phyloP scores from a whole-genome alignment of 2,329 filamentous ascomycete genomes.

The Aureobasidium sp. region DNA sequence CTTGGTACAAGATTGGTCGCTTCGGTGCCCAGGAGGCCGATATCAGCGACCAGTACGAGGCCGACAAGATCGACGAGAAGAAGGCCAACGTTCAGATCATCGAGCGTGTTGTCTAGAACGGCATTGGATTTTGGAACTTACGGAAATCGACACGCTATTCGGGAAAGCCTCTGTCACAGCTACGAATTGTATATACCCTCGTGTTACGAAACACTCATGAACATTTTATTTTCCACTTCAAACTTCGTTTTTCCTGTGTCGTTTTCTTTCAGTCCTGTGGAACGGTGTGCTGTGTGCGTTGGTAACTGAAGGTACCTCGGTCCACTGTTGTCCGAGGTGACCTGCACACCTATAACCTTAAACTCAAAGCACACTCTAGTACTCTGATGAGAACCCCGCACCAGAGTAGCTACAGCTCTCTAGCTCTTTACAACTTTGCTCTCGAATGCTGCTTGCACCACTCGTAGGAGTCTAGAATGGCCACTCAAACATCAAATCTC shows the following conservation, averaged over 20 bases:
- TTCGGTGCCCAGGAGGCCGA: conserved; percentile 17
- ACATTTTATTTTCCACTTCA: not conserved
- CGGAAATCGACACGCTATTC: not conserved
- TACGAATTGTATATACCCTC: not conserved
- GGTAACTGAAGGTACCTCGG: not conserved
- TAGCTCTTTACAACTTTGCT: not conserved
- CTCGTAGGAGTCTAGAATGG: not conserved
- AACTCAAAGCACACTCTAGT: not conserved
- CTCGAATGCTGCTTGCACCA: not conserved
- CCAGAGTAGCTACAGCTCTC: not conserved
- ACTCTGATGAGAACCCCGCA: not conserved
- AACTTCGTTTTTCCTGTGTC: not conserved
- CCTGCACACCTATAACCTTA: not conserved
- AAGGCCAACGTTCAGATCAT: conserved; percentile 10
- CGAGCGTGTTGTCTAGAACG: conserved; percentile 3
- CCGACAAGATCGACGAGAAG: conserved; percentile 12
- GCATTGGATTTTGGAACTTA: not conserved
- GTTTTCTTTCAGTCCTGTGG: too few relatives aligned
- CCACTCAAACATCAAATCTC: not conserved
- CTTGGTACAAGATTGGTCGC: conserved; percentile 62
- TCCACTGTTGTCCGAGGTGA: not conserved
- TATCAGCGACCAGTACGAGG: conserved; percentile 10
- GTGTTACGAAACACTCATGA: conserved; percentile 3
- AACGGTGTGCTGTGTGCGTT: not conserved
- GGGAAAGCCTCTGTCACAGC: not conserved